phyloP scores from a whole-genome alignment of 345 rosid species.

The Passiflora organensis region DNA sequence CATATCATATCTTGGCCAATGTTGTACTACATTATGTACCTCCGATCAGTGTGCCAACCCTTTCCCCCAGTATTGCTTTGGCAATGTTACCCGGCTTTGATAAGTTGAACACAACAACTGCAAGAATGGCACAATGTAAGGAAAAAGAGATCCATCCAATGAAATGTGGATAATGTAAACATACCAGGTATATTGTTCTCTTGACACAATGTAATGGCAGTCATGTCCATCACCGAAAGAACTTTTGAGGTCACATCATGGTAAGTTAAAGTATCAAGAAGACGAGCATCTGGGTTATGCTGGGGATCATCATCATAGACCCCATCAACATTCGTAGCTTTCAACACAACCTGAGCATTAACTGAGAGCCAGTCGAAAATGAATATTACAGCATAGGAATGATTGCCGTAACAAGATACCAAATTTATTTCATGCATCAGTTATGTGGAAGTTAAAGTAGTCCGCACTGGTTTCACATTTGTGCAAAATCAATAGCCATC shows the following conservation, averaged over 20 bases:
- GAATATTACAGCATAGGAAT: slow-evolving; percentile 3
- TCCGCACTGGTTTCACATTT: no score
- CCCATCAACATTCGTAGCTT: slow-evolving; percentile 93
- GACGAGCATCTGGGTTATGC: slow-evolving; percentile 71
- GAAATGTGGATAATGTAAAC: slow-evolving; percentile 5
- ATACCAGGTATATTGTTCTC: slow-evolving; percentile 94
- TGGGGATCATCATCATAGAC: slow-evolving; percentile 85
- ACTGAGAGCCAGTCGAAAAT: slow-evolving; percentile 38
- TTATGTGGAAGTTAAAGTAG: no score
- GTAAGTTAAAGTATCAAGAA: slow-evolving; percentile 69
- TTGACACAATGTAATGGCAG: slow-evolving; percentile 90
- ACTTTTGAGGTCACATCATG: slow-evolving; percentile 85
- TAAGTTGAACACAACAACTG: slow-evolving; percentile 91
- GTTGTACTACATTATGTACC: slow-evolving; percentile 45
- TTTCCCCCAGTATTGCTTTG: slow-evolving; percentile 83
- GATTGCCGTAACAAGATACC: background rate
- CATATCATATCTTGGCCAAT: slow-evolving; percentile 23
- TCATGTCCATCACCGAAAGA: slow-evolving; percentile 97
- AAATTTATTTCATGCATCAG: no score
- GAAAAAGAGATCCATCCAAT: background rate
- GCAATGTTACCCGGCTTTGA: slow-evolving; percentile 74
- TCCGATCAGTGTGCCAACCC: slow-evolving; percentile 82
- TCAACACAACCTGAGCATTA: slow-evolving; percentile 88
- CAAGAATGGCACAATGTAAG: background rate
- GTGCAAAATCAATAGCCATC: no score